Conservation (phyloP, 768 basidiomycete species). For the Agrocybe pediades region DNA sequence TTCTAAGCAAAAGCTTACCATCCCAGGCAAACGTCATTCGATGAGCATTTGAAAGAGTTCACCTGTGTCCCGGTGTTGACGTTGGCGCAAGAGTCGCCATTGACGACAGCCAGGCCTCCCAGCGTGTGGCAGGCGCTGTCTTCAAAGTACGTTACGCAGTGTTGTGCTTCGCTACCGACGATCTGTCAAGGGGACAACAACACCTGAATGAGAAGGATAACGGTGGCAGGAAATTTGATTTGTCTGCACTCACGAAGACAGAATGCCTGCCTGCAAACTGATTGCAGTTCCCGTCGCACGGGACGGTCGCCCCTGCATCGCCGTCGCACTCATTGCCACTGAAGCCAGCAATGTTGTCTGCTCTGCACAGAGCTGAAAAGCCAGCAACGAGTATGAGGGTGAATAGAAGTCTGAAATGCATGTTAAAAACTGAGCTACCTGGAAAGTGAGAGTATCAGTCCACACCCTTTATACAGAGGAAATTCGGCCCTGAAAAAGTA, state of each 20-base stretch:
- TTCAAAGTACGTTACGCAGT: background rate
- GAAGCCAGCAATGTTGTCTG: background rate
- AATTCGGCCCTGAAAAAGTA: too few species aligned
- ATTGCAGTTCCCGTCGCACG: background rate
- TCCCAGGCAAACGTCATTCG: background rate
- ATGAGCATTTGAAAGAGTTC: background rate
- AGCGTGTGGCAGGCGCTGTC: background rate
- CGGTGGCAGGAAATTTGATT: too few species aligned
- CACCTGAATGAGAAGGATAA: background rate
- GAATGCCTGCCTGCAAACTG: background rate
- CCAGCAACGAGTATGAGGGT: background rate
- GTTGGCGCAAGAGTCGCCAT: background rate
- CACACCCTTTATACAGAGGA: too few species aligned
- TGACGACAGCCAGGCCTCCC: background rate
- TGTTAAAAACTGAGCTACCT: too few species aligned
- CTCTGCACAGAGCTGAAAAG: background rate
- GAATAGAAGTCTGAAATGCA: background rate
- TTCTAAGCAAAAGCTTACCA: background rate
- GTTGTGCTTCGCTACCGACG: background rate
- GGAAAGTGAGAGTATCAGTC: too few species aligned
- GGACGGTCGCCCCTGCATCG: background rate
- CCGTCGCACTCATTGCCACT: background rate
- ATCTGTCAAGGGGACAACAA: background rate
- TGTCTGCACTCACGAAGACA: background rate
- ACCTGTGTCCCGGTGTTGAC: background rate